phyloP scores from a whole-genome alignment of 331 rosid species.

The Arachis monticola region DNA sequence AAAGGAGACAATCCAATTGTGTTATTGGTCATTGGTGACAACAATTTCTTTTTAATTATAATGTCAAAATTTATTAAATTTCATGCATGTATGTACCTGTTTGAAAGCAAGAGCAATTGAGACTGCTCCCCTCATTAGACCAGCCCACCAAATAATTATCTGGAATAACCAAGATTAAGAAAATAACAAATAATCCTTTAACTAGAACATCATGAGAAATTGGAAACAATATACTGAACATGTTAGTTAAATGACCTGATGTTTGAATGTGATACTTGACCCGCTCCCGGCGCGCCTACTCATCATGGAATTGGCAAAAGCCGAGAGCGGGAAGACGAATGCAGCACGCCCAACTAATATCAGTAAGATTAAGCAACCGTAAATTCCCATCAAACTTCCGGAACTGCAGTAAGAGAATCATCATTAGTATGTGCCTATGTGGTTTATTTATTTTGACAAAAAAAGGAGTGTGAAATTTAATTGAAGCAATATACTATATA shows the following conservation, averaged over 20 bases:
- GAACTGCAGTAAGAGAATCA: constrained; percentile 52
- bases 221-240: background rate
- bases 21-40: background rate
- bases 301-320: constrained; percentile 67
- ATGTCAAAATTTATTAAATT: background rate
- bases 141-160: constrained; percentile 96
- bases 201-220: background rate
- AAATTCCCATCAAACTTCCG: constrained; percentile 61
- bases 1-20: constrained; percentile 2
- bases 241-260: constrained; percentile 57
- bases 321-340: constrained; percentile 85
- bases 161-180: constrained; percentile 42
- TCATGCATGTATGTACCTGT: constrained; percentile 51
- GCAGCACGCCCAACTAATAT: constrained; percentile 82
- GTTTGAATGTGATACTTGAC: constrained; percentile 57
- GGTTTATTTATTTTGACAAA: too few species aligned
- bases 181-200: constrained; percentile 9
- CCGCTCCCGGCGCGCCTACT: constrained; percentile 48
- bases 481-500: too few species aligned
- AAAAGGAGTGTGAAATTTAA: too few species aligned
- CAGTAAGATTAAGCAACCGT: constrained; percentile 57
- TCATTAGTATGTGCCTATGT: background rate
- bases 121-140: constrained; percentile 92
- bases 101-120: constrained; percentile 94
- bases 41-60: background rate